These are phyloP conservation scores for Jatropha multifida DNA, from an alignment of 441 rosid genomes.

Conservation along the genomic window DNA sequence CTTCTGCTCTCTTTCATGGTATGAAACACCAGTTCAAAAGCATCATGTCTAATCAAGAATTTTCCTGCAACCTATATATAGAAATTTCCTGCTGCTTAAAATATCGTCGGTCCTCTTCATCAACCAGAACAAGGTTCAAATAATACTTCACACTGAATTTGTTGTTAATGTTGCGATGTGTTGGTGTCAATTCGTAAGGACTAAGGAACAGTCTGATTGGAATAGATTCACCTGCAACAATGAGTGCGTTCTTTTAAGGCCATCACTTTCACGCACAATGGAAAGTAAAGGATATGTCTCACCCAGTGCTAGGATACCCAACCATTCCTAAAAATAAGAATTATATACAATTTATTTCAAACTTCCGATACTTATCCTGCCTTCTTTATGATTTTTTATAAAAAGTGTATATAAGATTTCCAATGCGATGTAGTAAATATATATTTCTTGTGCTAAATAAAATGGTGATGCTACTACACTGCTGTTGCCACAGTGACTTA, in stretches of 20 bases:
- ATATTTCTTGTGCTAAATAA: neutral
- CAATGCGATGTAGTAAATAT: neutral
- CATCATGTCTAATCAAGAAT: conserved; percentile 39
- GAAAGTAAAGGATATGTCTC: neutral
- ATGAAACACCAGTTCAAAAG: conserved; percentile 19
- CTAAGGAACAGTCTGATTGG: conserved; percentile 92
- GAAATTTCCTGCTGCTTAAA: conserved; percentile 96
- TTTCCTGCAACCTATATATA: conserved; percentile 76
- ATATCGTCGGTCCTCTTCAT: conserved; percentile 95
- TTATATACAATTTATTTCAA: neutral
- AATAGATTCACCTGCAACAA: conserved; percentile 76
- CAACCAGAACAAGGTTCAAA: conserved; percentile 90
- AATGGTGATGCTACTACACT: neutral
- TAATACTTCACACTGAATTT: conserved; percentile 93
- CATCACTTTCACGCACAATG: neutral
- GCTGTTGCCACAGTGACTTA: neutral
- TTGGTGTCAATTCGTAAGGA: conserved; percentile 93
- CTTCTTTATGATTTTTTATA: neutral
- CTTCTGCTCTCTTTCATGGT: conserved; percentile 23
- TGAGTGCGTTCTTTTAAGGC: conserved; percentile 13
- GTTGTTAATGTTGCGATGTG: conserved; percentile 91
- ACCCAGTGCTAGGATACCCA: neutral
- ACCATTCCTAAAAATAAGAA: neutral
- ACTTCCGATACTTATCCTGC: neutral
- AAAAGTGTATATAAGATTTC: neutral